These are phyloP conservation scores for Sporothrix variecibatus DNA, from an alignment of 2,329 filamentous ascomycete genomes.

Conservation along the genomic window DNA sequence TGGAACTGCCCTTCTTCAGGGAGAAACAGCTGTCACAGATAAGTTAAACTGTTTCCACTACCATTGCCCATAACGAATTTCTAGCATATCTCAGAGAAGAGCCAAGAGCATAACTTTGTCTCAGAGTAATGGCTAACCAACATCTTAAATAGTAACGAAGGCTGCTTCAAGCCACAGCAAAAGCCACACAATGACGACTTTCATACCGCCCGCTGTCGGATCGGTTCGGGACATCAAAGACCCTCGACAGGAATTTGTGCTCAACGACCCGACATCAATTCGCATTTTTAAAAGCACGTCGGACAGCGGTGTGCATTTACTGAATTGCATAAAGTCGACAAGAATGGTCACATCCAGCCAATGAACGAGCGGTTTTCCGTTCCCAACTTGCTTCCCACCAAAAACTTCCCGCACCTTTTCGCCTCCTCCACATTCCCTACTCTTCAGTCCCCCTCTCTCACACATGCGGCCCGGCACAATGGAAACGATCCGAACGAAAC, in stretches of 20 bases:
- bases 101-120: background rate
- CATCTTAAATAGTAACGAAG: background rate
- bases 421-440: background rate
- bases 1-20: background rate
- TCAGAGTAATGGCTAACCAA: background rate
- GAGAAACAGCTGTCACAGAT: background rate
- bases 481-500: constrained; percentile 1
- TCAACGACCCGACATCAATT: background rate
- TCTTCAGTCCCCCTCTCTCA: background rate
- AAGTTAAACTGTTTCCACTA: background rate
- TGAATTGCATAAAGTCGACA: background rate
- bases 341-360: too few species aligned
- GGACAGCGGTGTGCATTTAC: too few species aligned
- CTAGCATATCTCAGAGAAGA: background rate
- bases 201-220: background rate
- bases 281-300: background rate
- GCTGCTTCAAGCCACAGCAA: background rate
- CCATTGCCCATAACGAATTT: too few species aligned
- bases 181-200: background rate
- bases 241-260: background rate
- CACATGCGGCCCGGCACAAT: background rate
- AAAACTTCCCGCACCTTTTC: background rate
- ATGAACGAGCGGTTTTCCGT: background rate
- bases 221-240: background rate
- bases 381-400: too few species aligned